Evolutionary conservation across 768 basidiomycete species (phyloP), one percentile per base, ranked within the genome.

Genomic region (Grammothele lineata): DNA sequence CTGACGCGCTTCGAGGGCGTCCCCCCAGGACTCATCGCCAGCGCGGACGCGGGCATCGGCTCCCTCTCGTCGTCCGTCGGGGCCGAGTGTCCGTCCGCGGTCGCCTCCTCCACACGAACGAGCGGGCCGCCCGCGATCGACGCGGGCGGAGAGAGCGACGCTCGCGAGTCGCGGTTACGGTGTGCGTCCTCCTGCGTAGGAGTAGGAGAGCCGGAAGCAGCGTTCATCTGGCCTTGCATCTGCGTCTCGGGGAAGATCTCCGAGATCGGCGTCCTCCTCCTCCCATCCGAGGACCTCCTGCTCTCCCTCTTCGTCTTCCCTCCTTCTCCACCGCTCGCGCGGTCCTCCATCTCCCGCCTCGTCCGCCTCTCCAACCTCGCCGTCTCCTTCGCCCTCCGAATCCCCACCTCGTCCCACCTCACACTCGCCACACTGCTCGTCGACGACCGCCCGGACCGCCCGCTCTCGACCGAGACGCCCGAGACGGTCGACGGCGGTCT

Each of bases 171-270:
- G 24, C 48, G 55, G 34, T 47, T 47, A 14, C 27, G 8, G 8
- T 7, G 8, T 14, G 27, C 27, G n/a, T n/a, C n/a, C n/a, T n/a
- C n/a, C n/a, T n/a, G n/a, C n/a, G n/a, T n/a, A n/a, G n/a, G n/a
- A n/a, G n/a, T n/a, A n/a, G n/a, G n/a, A n/a, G n/a, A n/a, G n/a
- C n/a, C n/a, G n/a, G n/a, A n/a, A n/a, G n/a, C n/a, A n/a, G n/a
- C n/a, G 30, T 32, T 15, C 9, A 32, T 15, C 15, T 47, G 40
- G 7, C 24, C 37, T 21, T 56, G 54, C 15, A 44, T 40, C 46
- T 56, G 45, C 4, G 54, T 50, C 18, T 75, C 74, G 0, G 81
- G 77, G 66, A 88, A 88, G 34, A 90, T 70, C 25, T 80, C 76
- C 9, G 68, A 66, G 24, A 88, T 57, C 0, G 79, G 69, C 7